Percentiles rank a stretch among this genome's conserved stretches.
Conservation (phyloP, 176 grass and related monocot genomes). For the Juncus inflexus region DNA sequence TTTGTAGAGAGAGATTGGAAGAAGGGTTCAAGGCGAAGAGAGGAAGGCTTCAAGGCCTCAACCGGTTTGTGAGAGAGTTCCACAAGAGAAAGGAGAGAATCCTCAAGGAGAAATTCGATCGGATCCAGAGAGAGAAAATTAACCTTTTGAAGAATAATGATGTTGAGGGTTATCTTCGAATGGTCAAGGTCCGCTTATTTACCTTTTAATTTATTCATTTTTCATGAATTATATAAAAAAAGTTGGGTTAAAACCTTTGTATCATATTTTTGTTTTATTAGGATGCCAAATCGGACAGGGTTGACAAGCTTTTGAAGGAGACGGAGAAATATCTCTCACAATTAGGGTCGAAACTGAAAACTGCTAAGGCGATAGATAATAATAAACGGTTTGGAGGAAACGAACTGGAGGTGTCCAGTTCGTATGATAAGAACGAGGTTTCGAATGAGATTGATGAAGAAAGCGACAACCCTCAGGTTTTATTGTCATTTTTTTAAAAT, state of each 20-base stretch:
- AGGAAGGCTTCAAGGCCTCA: constrained; percentile 84
- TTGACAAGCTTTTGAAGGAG: constrained; percentile 93
- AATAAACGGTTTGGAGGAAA: constrained; percentile 33
- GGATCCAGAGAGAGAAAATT: constrained; percentile 96
- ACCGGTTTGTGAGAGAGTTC: constrained; percentile 84
- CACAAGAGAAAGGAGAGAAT: constrained; percentile 96
- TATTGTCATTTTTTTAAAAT: background rate
- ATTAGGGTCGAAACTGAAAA: constrained; percentile 71
- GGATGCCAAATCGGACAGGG: constrained; percentile 99
- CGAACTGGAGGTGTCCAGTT: constrained; percentile 40
- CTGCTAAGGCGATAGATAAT: constrained; percentile 40
- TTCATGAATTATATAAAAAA: no score
- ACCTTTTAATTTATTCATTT: constrained; percentile 24
- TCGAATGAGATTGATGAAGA: constrained; percentile 88
- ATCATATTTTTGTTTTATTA: constrained; percentile 31
- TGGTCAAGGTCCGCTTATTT: constrained; percentile 68
- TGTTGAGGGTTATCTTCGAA: constrained; percentile 97
- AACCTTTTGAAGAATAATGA: constrained; percentile 99
- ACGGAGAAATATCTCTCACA: constrained; percentile 99
- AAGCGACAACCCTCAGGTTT: constrained; percentile 91
- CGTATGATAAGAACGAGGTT: constrained; percentile 53
- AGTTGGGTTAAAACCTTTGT: background rate
- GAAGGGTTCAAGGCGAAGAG: constrained; percentile 89
- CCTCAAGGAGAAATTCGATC: constrained; percentile 89
- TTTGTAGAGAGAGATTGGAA: constrained; percentile 81